Evolutionary conservation across 2,329 filamentous ascomycete genomes (phyloP).

Genomic region (Lecanicillium sp.): DNA sequence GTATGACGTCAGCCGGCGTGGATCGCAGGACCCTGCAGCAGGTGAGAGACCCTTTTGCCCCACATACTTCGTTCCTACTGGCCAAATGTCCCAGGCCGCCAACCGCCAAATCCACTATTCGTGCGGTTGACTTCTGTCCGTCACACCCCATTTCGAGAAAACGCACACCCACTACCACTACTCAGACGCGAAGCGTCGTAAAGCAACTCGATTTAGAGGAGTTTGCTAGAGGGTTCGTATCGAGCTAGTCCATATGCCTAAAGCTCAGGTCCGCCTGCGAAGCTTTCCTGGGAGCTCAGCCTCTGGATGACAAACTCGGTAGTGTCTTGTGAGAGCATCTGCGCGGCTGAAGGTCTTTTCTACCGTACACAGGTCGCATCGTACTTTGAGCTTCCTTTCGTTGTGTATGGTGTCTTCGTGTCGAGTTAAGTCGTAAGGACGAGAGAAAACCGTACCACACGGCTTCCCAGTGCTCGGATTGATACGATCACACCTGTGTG

Average conservation of each 20-base stretch:
- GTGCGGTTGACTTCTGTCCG: neutral
- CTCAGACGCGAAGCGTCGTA: conserved; percentile 8
- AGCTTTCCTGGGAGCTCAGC: conserved; percentile 68
- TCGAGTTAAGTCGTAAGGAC: conserved; percentile 90
- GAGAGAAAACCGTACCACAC: conserved; percentile 88
- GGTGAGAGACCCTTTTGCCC: neutral
- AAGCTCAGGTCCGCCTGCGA: conserved; percentile 15
- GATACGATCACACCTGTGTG: conserved; percentile 85
- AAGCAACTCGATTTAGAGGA: too few species aligned
- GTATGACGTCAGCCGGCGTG: conserved; percentile 19
- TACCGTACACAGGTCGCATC: conserved; percentile 85
- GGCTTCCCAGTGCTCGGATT: conserved; percentile 93
- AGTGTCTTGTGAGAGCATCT: conserved; percentile 88
- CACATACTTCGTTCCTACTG: conserved; percentile 10
- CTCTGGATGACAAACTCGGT: conserved; percentile 88
- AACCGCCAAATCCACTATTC: neutral
- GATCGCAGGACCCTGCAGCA: conserved; percentile 9
- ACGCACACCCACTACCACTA: neutral
- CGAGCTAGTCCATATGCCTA: conserved; percentile 14
- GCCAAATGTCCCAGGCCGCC: neutral
- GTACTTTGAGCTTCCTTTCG: conserved; percentile 84
- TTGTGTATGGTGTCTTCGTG: conserved; percentile 99
- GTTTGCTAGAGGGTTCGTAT: neutral
- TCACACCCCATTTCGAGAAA: neutral
- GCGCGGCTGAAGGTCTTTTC: conserved; percentile 96